These are phyloP conservation scores for Syzygium jambos DNA, from an alignment of 345 rosid genomes.

Conservation along the genomic window DNA sequence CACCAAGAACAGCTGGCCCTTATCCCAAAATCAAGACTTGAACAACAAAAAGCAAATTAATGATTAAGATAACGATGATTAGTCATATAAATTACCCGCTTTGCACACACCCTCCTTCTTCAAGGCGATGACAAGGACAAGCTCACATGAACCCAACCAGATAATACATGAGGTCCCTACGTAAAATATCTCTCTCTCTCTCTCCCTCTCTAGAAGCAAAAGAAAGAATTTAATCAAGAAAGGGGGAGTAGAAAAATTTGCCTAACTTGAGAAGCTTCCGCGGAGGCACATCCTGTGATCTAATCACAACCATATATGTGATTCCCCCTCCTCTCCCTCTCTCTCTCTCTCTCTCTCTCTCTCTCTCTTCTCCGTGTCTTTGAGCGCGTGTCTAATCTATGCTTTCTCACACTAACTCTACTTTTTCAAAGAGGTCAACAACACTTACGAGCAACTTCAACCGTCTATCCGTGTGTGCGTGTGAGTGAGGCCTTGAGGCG, in stretches of 20 bases:
- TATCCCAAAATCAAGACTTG: background rate
- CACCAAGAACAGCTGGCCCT: background rate
- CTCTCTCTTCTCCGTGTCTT: background rate
- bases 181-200: background rate
- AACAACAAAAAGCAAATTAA: background rate
- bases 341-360: background rate
- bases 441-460: background rate
- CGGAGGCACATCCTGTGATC: constrained; percentile 5
- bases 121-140: constrained; percentile 35
- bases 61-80: background rate
- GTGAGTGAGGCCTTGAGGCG: background rate
- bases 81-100: background rate
- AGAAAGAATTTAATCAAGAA: background rate
- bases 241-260: background rate
- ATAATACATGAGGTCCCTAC: constrained; percentile 44
- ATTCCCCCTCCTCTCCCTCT: background rate
- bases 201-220: background rate
- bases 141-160: constrained; percentile 55
- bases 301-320: constrained; percentile 1
- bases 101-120: background rate
- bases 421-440: background rate
- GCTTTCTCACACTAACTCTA: background rate
- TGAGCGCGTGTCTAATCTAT: background rate
- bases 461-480: background rate
- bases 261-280: constrained; percentile 26